Evolutionary conservation across 75 land plant genomes (phyloP), one percentile per base, ranked within the genome.

Genomic region (Sequoia sempervirens): DNA sequence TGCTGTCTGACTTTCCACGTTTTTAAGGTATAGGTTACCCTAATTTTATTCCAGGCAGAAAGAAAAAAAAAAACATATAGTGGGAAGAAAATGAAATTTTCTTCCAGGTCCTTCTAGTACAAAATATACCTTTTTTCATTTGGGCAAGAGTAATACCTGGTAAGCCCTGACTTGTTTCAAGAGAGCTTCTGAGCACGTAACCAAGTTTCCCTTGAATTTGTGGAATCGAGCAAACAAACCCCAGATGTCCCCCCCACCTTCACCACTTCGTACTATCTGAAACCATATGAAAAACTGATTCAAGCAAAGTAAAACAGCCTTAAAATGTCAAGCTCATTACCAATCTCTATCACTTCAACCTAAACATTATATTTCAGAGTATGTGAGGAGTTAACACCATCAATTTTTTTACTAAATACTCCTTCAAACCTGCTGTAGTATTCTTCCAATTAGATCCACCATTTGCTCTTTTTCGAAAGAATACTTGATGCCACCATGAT

Each of bases 161-260:
- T 87, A 94, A 40, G 98, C 89, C 85, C 99, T 89, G 82, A 97
- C 96, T 92, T 96, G 99, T 89, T 94, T 97, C 78, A 97, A 80
- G 45, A 90, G 89, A 36, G 99, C 98, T 85, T 97, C 98, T 81
- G 86, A 83, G 74, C 98, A 96, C 91, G 92, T 94, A 50, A 84
- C 58, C 17, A 89, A 84, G 82, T 97, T 92, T 4, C 99, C 99
- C 75, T 87, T 90, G 32, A 92, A 74, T 87, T 81, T 92, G 82
- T 94, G 99, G 98, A 98, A 97, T 80, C 95, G 90, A 87, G 99
- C 99, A 88, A 93, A 91, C 80, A 97, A 83, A 41, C 98, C 99
- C 98, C 98, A 97, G 2, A 91, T 70, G 54, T 88, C 92, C 83
- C 86, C 96, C 46, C 85, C 87, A 8, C 58, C 82, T 81, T 88